These are phyloP conservation scores for Picocystis salinarum DNA, from an alignment of 139 green algal species.

Conservation along the genomic window DNA sequence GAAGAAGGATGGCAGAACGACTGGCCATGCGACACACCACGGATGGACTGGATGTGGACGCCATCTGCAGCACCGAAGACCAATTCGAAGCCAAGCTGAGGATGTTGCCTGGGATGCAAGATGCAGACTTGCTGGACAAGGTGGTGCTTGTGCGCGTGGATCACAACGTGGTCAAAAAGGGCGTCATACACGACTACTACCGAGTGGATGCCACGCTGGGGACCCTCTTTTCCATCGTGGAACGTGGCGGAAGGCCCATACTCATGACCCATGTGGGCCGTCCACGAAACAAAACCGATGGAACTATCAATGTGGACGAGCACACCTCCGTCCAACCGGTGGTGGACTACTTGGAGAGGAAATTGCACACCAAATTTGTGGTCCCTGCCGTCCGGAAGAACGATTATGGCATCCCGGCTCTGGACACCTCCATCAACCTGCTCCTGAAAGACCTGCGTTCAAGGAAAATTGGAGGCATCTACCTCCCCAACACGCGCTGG, in stretches of 20 bases:
- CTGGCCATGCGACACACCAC: too few relatives aligned
- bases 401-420: conserved; percentile 13
- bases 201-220: background rate
- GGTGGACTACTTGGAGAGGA: conserved; percentile 10
- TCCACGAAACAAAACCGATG: conserved; percentile 11
- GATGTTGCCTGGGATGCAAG: background rate
- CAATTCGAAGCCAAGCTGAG: too few relatives aligned
- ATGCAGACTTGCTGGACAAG: conserved; percentile 3
- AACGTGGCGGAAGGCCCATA: conserved; percentile 14
- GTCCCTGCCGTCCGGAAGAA: too few relatives aligned
- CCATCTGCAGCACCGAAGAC: too few relatives aligned
- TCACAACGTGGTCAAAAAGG: conserved; percentile 5
- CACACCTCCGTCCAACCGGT: background rate
- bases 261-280: conserved; percentile 22
- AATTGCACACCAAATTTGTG: conserved; percentile 6
- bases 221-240: conserved; percentile 13
- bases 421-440: conserved; percentile 12
- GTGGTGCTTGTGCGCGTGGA: conserved; percentile 10
- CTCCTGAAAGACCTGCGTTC: conserved; percentile 10
- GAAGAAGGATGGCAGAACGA: too few relatives aligned
- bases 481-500: conserved; percentile 21
- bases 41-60: too few relatives aligned
- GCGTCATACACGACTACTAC: background rate
- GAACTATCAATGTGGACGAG: conserved; percentile 8
- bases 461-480: conserved; percentile 17